Evolutionary conservation across 2,329 filamentous ascomycete genomes (phyloP), one percentile per base, ranked within the genome.

Genomic region (Calonectria pteridis): DNA sequence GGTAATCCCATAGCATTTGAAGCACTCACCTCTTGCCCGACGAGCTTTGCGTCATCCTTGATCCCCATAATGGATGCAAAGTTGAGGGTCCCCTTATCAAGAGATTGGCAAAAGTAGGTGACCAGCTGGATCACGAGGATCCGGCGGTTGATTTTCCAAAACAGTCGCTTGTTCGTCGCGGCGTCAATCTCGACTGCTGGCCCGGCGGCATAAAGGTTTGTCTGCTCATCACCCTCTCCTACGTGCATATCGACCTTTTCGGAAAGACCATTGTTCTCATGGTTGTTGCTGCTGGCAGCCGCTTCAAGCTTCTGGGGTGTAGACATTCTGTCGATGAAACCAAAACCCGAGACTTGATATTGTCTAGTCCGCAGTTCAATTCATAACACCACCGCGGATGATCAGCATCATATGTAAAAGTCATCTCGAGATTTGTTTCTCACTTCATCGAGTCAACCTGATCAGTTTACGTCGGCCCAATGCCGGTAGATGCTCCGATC

Each of bases 31-130:
- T 75, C 53, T 51, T 81, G 76, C 68, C 82, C 84, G 14, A 59
- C 51, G 7, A 88, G 76, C 87, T 89, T 86, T 84, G 89, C 26
- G 85, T 88, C 14, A 83, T 84, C 82, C 51, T 86, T 84, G 0
- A 88, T 89, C 72, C 90, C 85, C 77, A 89, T 87, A 79, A 90
- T 87, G 58, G 89, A 87, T 1, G 86, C 86, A 0, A 89, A 89
- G 0, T 85, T 86, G 35, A 90, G 84, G 2, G 85, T 86, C 1
- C 89, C 88, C 79, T 91, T 89, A 2, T 86, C 86, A 18, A 87
- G 84, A 11, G 89, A 89, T 0, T 90, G 84, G 3, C 90, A 81
- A 77, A 91, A 88, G 1, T 90, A 87, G 10, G 87, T 85, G 0
- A 85, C 82, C 7, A 89, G 77, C 3, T 91, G 82, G 1, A 86